Percentiles rank a stretch among this genome's conserved stretches.
Evolutionary conservation across 495 filamentous ascomycete genomes (phyloP).

Genomic region (Daldinia grandis): DNA sequence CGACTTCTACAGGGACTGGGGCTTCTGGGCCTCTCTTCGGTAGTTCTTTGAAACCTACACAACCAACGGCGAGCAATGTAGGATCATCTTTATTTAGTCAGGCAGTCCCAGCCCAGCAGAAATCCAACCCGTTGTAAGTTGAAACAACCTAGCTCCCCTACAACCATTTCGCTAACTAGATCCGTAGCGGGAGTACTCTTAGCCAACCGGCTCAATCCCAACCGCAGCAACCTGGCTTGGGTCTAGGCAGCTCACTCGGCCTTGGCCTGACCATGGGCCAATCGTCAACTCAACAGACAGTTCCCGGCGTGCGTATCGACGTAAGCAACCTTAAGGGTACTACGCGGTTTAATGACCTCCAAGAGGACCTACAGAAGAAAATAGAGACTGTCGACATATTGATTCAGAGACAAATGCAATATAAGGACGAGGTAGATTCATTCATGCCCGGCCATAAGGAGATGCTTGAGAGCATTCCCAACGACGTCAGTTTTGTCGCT

Average conservation of each 20-base stretch:
- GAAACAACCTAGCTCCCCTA: not conserved
- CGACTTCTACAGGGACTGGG: conserved; percentile 39
- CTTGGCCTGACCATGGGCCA: conserved; percentile 58
- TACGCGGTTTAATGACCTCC: conserved; percentile 88
- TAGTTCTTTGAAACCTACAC: conserved; percentile 23
- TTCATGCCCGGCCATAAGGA: conserved; percentile 70
- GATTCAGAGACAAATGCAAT: conserved; percentile 72
- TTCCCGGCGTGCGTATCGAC: conserved; percentile 80
- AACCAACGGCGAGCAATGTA: conserved; percentile 28
- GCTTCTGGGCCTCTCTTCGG: conserved; percentile 48
- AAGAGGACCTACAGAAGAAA: conserved; percentile 79
- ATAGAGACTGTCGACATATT: conserved; percentile 77
- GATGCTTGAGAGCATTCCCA: conserved; percentile 70
- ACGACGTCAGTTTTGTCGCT: conserved; percentile 77
- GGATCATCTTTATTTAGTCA: conserved; percentile 43
- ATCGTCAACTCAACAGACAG: conserved; percentile 54
- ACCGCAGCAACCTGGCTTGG: conserved; percentile 50
- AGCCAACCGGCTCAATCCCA: conserved; percentile 44
- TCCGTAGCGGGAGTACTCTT: conserved; percentile 30
- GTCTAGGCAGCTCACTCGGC: conserved; percentile 41
- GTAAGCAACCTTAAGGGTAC: conserved; percentile 78
- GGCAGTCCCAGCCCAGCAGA: conserved; percentile 32
- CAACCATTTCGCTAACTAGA: conserved; percentile 28
- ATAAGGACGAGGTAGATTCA: conserved; percentile 64
- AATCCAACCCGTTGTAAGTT: conserved; percentile 63